phyloP scores from a whole-genome alignment of 352 stramenopile genomes.

The Globisporangium cederbergense region DNA sequence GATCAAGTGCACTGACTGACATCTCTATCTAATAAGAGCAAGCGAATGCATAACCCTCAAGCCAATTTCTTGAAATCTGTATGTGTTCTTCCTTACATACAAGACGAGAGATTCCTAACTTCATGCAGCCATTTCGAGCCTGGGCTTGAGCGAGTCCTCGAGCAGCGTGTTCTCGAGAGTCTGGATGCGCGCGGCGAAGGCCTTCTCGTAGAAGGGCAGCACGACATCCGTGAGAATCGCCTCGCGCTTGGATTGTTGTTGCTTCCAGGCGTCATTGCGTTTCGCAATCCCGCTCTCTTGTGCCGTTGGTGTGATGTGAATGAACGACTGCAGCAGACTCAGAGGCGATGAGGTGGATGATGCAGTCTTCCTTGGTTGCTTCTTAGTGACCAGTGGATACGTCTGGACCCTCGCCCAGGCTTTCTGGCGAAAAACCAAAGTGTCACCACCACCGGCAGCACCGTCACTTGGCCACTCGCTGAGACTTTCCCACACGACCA shows the following conservation, averaged over 20 bases:
- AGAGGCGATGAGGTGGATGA: background rate
- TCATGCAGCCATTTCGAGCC: background rate
- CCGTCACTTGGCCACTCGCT: constrained; percentile 8
- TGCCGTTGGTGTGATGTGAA: constrained; percentile 1
- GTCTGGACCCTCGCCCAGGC: constrained; percentile 9
- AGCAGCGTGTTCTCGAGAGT: constrained; percentile 20
- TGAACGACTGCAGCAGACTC: constrained; percentile 14
- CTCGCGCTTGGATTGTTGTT: background rate
- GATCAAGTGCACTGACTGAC: too few species aligned
- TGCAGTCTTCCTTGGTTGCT: background rate
- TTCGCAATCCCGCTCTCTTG: background rate
- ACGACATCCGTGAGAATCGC: constrained; percentile 13
- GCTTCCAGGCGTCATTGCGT: background rate
- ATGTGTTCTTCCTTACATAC: too few species aligned
- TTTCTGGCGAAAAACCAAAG: constrained; percentile 11
- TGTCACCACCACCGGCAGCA: background rate
- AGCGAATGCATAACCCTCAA: too few species aligned
- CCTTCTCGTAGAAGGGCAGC: constrained; percentile 10
- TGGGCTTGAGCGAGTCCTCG: constrained; percentile 5
- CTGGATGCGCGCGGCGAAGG: constrained; percentile 14
- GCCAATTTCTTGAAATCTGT: too few species aligned
- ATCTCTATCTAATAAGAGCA: too few species aligned
- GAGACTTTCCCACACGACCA: constrained; percentile 12
- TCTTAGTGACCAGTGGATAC: background rate
- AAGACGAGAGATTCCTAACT: too few species aligned